A percentile compares a stretch with the other conserved stretches of the same genome.
Conservation (phyloP, 1,284 basidiomycete genomes). For the Agroathelia rolfsii region DNA sequence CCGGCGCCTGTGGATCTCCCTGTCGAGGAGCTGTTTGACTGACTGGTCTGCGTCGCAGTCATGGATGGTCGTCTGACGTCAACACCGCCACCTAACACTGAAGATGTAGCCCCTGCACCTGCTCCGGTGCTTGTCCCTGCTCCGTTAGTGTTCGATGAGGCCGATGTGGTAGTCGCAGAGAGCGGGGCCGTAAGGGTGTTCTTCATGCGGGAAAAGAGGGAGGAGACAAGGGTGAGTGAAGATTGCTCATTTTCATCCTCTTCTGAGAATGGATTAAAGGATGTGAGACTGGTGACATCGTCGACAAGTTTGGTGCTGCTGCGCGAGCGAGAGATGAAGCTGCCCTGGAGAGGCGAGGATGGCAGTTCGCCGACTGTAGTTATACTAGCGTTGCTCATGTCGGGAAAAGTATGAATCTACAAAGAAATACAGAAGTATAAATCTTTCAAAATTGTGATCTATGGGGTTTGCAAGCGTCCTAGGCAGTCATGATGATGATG, state of each 20-base stretch:
- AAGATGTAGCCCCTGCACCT: too few species aligned
- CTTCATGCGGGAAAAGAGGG: constrained; percentile 68
- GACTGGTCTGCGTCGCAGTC: constrained; percentile 30
- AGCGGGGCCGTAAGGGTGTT: constrained; percentile 61
- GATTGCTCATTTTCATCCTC: constrained; percentile 80
- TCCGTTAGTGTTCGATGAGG: too few species aligned
- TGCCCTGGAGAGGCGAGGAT: constrained; percentile 29
- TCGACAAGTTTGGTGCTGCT: constrained; percentile 53
- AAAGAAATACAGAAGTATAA: too few species aligned
- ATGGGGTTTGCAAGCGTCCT: too few species aligned
- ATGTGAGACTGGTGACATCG: constrained; percentile 64
- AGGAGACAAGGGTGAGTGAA: constrained; percentile 69
- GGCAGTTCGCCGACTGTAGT: too few species aligned
- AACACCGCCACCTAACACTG: too few species aligned
- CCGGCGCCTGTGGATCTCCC: constrained; percentile 29
- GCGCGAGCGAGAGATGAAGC: constrained; percentile 42
- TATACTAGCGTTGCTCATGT: too few species aligned
- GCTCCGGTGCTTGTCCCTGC: too few species aligned
- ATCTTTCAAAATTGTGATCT: too few species aligned
- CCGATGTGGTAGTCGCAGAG: constrained; percentile 34
- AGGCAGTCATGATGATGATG: too few species aligned
- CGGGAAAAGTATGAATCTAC: too few species aligned
- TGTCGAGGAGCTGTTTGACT: constrained; percentile 35
- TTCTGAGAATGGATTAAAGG: constrained; percentile 78
- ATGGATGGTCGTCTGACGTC: constrained; percentile 52